These are phyloP conservation scores for Cladophialophora immunda DNA, from an alignment of 2,329 filamentous ascomycete genomes.

Conservation along the genomic window DNA sequence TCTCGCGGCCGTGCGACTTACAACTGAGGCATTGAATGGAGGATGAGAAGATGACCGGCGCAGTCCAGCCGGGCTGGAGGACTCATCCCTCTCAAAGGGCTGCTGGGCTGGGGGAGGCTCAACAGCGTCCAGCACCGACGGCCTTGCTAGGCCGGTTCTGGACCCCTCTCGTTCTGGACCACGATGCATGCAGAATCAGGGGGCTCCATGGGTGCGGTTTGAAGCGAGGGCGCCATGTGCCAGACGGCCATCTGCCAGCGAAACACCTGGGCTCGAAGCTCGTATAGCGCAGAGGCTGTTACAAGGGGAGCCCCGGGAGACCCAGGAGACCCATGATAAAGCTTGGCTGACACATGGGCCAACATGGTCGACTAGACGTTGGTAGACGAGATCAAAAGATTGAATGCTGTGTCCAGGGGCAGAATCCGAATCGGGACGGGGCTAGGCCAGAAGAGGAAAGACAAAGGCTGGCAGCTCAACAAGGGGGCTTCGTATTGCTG, in stretches of 20 bases:
- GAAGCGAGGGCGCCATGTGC: not conserved
- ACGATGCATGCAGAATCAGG: not conserved
- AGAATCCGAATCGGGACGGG: not conserved
- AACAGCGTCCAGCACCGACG: not conserved
- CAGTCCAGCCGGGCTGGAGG: not conserved
- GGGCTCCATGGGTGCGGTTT: not conserved
- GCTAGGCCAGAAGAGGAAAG: not conserved
- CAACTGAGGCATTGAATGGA: not conserved
- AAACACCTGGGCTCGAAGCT: not conserved
- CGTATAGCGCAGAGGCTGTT: not conserved
- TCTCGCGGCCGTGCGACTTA: not conserved
- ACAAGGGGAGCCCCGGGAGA: not conserved
- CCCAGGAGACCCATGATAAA: not conserved
- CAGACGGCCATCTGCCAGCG: not conserved
- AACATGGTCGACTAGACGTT: not conserved
- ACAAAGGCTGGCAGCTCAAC: not conserved
- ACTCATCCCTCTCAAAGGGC: not conserved
- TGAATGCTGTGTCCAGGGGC: conserved; percentile 6
- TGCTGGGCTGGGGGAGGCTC: not conserved
- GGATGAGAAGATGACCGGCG: not conserved
- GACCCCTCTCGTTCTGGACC: not conserved
- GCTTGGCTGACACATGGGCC: not conserved
- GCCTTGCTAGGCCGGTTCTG: not conserved
- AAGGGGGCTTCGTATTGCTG: not conserved
- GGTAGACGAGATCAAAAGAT: not conserved